These are phyloP conservation scores for Podospora bellae-mahoneyi DNA, from an alignment of 495 filamentous ascomycete species.

Conservation along the genomic window DNA sequence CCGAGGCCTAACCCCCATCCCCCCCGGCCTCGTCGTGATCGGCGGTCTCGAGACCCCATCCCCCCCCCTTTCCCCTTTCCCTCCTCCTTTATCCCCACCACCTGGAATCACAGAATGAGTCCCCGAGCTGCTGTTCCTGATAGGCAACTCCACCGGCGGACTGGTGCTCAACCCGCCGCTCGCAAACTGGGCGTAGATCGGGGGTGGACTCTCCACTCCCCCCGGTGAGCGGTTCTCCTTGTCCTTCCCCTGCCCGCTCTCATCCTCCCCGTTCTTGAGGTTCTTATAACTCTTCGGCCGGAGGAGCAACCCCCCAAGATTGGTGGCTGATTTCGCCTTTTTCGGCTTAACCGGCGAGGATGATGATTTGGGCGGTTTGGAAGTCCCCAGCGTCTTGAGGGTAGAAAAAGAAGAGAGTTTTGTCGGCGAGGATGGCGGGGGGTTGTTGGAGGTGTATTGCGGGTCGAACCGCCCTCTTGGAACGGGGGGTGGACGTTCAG, in stretches of 20 bases:
- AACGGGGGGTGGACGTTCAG: neutral
- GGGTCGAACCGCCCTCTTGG: neutral
- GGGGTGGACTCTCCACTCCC: conserved; percentile 38
- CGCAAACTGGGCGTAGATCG: conserved; percentile 73
- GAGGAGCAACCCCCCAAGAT: conserved; percentile 53
- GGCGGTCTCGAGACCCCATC: neutral
- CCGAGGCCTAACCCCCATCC: conserved; percentile 20
- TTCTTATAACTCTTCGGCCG: conserved; percentile 60
- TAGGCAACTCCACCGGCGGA: conserved; percentile 10
- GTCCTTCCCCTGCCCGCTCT: conserved; percentile 50
- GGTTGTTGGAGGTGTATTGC: conserved; percentile 8
- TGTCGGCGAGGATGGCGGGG: conserved; percentile 40
- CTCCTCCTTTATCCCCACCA: neutral
- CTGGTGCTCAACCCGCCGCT: conserved; percentile 28
- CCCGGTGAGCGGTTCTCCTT: conserved; percentile 71
- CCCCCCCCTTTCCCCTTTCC: neutral
- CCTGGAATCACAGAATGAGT: neutral
- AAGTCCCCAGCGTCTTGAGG: conserved; percentile 53
- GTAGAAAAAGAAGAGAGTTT: conserved; percentile 64
- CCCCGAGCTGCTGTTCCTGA: conserved; percentile 11
- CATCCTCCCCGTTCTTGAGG: conserved; percentile 40
- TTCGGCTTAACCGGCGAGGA: conserved; percentile 46
- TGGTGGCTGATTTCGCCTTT: conserved; percentile 81
- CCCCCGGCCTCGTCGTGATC: conserved; percentile 12
- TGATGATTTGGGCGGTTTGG: conserved; percentile 36